Evolutionary conservation across 192 early-diverging fungal genomes (phyloP), one percentile per base, ranked within the genome.

Genomic region (Podila minutissima): DNA sequence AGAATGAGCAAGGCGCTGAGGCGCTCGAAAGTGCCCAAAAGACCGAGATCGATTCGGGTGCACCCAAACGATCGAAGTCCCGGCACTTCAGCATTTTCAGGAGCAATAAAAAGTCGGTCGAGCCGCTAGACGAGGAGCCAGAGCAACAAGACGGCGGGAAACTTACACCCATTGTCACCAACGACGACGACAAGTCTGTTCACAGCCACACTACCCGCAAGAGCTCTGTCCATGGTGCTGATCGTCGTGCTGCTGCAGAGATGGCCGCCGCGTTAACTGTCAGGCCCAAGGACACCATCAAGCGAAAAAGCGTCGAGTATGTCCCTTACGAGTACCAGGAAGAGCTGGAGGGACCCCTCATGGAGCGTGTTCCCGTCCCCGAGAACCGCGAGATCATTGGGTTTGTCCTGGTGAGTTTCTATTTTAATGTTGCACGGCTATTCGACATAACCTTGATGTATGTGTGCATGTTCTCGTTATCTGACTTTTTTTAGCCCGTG

Each of bases 301-400:
- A 74, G 46, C 15, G 61, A 64, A 77, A 77, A 35, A 77, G 68
- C 32, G 65, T 69, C 51, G 77, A 69, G 61, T 81, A 81, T 48
- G 58, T 73, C 19, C 77, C 77, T 22, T 81, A 81, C 33, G 71
- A 73, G 55, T 81, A 81, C 58, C 77, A 73, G 31, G 77, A 81
- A 31, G 77, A 81, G 0, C 10, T 81, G 5, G 77, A 81, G 33
- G 77, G 77, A 6, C 77, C 77, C 2, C 57, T 81, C 32, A 81
- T 81, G 77, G 77, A 81, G 46, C 66, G 77, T 24, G 77, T 81
- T 31, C 55, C 62, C n/a, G 77, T 81, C 10, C 32, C 37, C 8
- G 77, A 81, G 38, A 62, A 73, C 49, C 77, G 71, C 28, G 77
- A 81, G 26, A 15, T 81, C 1, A 50, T 81, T 33, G 77, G 77